These are phyloP conservation scores for Ochetophila trinervis DNA, from an alignment of 306 rosid genomes.

Conservation along the genomic window DNA sequence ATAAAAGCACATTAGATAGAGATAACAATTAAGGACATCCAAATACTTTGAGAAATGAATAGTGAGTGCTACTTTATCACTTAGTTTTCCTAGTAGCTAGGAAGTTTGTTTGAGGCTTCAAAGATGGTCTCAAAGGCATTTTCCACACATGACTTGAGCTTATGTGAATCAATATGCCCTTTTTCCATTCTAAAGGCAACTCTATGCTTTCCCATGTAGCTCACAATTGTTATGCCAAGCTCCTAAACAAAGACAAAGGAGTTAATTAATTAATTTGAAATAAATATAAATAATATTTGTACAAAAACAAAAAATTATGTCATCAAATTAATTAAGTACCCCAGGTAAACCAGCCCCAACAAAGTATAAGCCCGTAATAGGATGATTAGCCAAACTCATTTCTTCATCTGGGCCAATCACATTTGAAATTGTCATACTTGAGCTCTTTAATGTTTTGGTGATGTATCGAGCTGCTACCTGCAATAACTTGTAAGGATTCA, in stretches of 20 bases:
- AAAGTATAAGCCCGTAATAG: slow-evolving; percentile 37
- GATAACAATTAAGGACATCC: too few species aligned
- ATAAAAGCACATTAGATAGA: too few species aligned
- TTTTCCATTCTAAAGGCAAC: slow-evolving; percentile 33
- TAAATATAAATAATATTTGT: too few species aligned
- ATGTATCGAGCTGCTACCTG: slow-evolving; percentile 42
- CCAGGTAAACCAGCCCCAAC: slow-evolving; percentile 40
- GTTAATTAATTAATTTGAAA: not conserved
- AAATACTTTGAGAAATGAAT: too few species aligned
- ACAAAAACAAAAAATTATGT: not conserved
- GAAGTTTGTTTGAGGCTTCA: slow-evolving; percentile 32
- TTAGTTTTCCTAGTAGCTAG: not conserved
- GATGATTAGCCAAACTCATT: slow-evolving; percentile 43
- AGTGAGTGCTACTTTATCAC: too few species aligned
- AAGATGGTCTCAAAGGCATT: slow-evolving; percentile 38
- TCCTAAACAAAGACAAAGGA: slow-evolving; percentile 29
- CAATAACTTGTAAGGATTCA: not conserved
- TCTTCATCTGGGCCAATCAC: slow-evolving; percentile 53
- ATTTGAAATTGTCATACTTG: slow-evolving; percentile 44
- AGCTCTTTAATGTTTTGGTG: slow-evolving; percentile 26
- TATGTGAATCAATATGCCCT: slow-evolving; percentile 34
- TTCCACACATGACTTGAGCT: slow-evolving; percentile 37
- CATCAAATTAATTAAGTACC: slow-evolving; percentile 27
- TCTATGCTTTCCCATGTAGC: slow-evolving; percentile 43
- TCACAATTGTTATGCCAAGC: slow-evolving; percentile 32